Percentiles rank a stretch among this genome's conserved stretches.
Conservation (phyloP, 352 stramenopile genomes). For the Globisporangium splendens region DNA sequence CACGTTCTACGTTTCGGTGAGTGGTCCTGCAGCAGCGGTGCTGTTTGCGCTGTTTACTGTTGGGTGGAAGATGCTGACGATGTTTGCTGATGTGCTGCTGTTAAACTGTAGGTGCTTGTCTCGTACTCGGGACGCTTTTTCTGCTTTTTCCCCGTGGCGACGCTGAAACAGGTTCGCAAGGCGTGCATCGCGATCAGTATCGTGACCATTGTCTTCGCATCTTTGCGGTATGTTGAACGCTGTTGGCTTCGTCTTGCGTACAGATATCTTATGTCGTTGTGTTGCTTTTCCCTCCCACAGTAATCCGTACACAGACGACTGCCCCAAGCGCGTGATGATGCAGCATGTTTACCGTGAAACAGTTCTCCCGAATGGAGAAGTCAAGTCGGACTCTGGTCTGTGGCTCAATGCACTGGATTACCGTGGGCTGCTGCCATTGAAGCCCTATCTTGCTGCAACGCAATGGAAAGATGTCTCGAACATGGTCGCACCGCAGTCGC, state of each 20-base stretch:
- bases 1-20: conserved; percentile 43
- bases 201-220: conserved; percentile 38
- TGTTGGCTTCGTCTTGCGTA: not conserved
- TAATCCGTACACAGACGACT: conserved; percentile 72
- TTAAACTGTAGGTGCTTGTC: conserved; percentile 26
- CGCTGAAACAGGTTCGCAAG: conserved; percentile 40
- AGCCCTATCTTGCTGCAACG: conserved; percentile 36
- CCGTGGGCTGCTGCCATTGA: conserved; percentile 46
- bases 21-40: conserved; percentile 2
- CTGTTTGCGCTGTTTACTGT: not conserved
- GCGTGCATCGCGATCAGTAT: conserved; percentile 33
- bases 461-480: conserved; percentile 43
- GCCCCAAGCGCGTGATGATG: conserved; percentile 63
- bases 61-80: not conserved
- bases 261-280: not conserved
- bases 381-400: conserved; percentile 57
- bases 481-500: conserved; percentile 28
- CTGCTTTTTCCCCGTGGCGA: conserved; percentile 53
- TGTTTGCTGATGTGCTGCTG: not conserved
- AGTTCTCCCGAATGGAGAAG: conserved; percentile 33
- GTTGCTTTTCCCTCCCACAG: conserved; percentile 20
- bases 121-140: conserved; percentile 69
- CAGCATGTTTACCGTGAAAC: conserved; percentile 68
- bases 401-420: conserved; percentile 77
- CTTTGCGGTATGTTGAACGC: conserved; percentile 34